Conservation (phyloP, 345 rosid species). For the Aethionema arabicum region DNA sequence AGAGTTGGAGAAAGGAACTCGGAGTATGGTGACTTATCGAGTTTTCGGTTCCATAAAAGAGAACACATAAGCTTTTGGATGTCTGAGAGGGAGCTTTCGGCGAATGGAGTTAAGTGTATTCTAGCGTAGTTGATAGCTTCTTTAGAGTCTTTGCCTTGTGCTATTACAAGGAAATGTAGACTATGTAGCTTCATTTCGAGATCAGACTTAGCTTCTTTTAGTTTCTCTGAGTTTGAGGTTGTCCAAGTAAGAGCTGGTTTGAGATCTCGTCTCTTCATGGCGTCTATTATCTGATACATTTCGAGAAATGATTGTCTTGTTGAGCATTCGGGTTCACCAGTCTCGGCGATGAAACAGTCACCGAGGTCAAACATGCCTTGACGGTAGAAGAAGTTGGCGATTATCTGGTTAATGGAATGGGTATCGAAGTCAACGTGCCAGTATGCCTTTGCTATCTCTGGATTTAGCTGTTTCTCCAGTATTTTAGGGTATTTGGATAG, state of each 20-base stretch:
- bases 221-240: slow-evolving; percentile 49
- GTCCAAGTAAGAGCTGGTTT: slow-evolving; percentile 67
- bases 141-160: slow-evolving; percentile 39
- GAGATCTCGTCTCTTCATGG: slow-evolving; percentile 53
- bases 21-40: slow-evolving; percentile 52
- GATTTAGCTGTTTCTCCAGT: slow-evolving; percentile 57
- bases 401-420: slow-evolving; percentile 54
- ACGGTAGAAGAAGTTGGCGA: slow-evolving; percentile 64
- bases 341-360: slow-evolving; percentile 58
- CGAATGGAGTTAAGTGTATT: slow-evolving; percentile 43
- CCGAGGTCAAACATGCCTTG: slow-evolving; percentile 66
- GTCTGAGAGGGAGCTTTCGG: slow-evolving; percentile 44
- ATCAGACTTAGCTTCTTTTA: slow-evolving; percentile 60
- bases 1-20: slow-evolving; percentile 49
- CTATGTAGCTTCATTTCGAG: slow-evolving; percentile 64
- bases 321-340: slow-evolving; percentile 47
- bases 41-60: slow-evolving; percentile 57
- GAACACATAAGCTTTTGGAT: slow-evolving; percentile 63
- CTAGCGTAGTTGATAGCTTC: slow-evolving; percentile 67
- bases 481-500: slow-evolving; percentile 60
- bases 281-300: slow-evolving; percentile 61
- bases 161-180: slow-evolving; percentile 60
- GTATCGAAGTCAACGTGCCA: slow-evolving; percentile 59
- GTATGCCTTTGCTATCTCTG: slow-evolving; percentile 69
- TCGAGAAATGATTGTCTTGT: slow-evolving; percentile 49